Evolutionary conservation across 257 asterid genomes (phyloP).

Genomic region (Solanum clarkiae): DNA sequence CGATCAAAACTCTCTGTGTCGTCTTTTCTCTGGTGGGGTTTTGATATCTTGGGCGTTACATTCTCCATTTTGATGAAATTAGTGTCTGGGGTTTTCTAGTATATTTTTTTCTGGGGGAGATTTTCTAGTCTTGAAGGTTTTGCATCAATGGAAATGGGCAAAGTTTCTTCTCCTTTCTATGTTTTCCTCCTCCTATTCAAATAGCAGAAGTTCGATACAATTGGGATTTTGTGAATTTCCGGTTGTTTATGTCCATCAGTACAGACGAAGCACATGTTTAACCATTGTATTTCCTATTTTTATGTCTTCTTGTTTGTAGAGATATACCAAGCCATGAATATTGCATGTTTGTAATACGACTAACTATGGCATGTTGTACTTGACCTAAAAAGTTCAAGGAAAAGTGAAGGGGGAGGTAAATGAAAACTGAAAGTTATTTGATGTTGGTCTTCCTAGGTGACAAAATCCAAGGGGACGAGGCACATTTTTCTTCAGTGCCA

Average conservation of each 20-base stretch:
- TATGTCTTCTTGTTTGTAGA: neutral
- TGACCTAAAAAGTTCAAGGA: neutral
- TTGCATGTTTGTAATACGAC: neutral
- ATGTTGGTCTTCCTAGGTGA: constrained; percentile 33
- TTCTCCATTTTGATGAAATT: neutral
- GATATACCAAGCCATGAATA: neutral
- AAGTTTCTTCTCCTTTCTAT: neutral
- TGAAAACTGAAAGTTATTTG: neutral
- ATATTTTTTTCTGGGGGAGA: neutral
- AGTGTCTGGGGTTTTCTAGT: neutral
- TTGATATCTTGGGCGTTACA: neutral
- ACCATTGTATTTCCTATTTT: neutral
- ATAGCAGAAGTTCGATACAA: no score
- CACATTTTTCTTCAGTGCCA: constrained; percentile 48
- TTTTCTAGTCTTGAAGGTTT: neutral
- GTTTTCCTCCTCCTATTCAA: neutral
- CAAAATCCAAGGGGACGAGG: constrained; percentile 23
- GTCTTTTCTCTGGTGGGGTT: neutral
- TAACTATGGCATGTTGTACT: neutral
- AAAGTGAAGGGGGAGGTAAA: neutral
- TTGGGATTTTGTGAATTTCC: neutral
- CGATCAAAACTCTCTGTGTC: neutral
- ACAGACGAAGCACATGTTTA: neutral
- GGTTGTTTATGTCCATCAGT: neutral
- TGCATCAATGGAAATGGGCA: neutral